Conservation (phyloP, 208 protist genomes). For the Entamoeba invadens region DNA sequence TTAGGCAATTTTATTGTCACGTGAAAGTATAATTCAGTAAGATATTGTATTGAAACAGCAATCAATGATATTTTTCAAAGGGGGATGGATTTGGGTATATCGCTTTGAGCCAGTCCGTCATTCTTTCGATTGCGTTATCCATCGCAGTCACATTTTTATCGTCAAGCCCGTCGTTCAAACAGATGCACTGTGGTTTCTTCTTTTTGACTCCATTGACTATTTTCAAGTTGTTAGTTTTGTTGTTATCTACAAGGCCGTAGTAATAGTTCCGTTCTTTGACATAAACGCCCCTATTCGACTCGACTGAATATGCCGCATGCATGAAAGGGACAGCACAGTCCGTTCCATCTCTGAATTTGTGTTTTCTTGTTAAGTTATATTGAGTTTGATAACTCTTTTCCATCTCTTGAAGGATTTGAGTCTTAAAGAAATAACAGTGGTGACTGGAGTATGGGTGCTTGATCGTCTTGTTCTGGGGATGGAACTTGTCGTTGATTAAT, state of each 20-base stretch:
- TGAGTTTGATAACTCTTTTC: neutral
- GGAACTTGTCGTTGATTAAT: neutral
- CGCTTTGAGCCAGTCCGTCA: neutral
- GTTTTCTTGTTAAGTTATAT: neutral
- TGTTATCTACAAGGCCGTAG: neutral
- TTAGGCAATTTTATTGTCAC: no score
- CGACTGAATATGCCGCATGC: neutral
- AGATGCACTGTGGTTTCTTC: neutral
- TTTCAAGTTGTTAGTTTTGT: neutral
- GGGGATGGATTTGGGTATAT: neutral
- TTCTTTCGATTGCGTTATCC: neutral
- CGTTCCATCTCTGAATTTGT: neutral
- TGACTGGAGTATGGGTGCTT: neutral
- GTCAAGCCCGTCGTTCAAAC: neutral
- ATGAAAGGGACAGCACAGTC: neutral
- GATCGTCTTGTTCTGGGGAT: neutral
- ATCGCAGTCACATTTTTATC: neutral
- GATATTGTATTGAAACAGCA: no score
- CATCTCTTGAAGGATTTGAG: neutral
- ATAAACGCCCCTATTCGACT: neutral
- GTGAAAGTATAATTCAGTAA: no score
- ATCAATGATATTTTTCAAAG: neutral
- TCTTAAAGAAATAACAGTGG: neutral
- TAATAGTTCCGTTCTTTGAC: neutral
- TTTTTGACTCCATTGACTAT: neutral